Evolutionary conservation across 257 asterid species (phyloP).

Genomic region (Apocynum venetum): DNA sequence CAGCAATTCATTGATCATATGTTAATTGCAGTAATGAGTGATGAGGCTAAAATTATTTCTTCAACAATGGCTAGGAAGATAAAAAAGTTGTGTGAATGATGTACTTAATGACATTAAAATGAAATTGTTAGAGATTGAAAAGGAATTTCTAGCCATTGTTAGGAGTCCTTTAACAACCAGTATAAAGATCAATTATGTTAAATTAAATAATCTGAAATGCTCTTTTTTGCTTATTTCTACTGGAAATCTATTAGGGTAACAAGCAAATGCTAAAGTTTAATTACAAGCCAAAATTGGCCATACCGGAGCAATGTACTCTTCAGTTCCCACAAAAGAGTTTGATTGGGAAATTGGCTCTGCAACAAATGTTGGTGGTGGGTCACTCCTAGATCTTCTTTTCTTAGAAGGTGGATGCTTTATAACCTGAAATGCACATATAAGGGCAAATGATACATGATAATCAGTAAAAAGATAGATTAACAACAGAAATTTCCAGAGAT

Average conservation of each 20-base stretch:
- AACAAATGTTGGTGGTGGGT: constrained; percentile 73
- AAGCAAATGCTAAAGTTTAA: not conserved
- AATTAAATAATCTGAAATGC: too few relatives aligned
- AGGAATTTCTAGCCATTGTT: not conserved
- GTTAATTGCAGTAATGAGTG: not conserved
- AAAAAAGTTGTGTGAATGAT: not conserved
- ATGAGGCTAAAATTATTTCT: not conserved
- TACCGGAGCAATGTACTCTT: constrained; percentile 99
- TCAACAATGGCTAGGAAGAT: not conserved
- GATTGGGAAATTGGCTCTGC: constrained; percentile 92
- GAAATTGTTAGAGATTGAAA: not conserved
- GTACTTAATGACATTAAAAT: not conserved
- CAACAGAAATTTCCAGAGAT: not conserved
- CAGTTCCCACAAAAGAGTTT: constrained; percentile 96
- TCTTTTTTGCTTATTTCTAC: not conserved
- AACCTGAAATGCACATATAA: constrained; percentile 41
- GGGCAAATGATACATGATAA: not conserved
- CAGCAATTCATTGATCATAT: not conserved
- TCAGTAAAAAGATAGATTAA: not conserved
- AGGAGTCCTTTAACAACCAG: not conserved
- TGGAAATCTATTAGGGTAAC: not conserved
- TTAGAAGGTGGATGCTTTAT: constrained; percentile 59
- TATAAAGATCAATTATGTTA: not conserved
- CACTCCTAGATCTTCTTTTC: constrained; percentile 62
- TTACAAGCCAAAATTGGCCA: not conserved